phyloP scores from a whole-genome alignment of 1,284 basidiomycete species.

The Neolentinus lepideus region DNA sequence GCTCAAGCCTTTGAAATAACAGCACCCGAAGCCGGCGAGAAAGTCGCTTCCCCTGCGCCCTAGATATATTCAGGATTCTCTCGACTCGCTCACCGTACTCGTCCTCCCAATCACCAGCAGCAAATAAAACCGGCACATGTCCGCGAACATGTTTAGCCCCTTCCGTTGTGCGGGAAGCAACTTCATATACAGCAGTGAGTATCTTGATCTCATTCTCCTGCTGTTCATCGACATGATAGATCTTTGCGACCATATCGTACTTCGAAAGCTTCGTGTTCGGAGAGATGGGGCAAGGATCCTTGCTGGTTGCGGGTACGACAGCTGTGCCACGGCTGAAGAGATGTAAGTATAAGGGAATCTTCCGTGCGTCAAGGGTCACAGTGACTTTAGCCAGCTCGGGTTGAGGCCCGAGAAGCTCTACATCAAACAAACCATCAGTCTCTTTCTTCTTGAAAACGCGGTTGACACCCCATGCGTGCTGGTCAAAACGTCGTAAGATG shows the following conservation, averaged over 20 bases:
- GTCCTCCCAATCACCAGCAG: conserved; percentile 1
- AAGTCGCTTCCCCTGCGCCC: background rate
- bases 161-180: conserved; percentile 3
- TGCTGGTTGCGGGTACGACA: background rate
- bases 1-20: conserved; percentile 9
- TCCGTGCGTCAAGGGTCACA: background rate
- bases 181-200: conserved; percentile 8
- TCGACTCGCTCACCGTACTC: conserved; percentile 5
- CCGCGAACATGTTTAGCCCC: conserved; percentile 1
- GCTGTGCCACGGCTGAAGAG: background rate
- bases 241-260: conserved; percentile 10
- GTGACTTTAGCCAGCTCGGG: background rate
- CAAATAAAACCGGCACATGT: conserved; percentile 14
- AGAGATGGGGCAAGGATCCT: background rate
- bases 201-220: conserved; percentile 11
- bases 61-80: background rate
- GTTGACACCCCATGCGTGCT: background rate
- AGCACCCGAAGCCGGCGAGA: conserved; percentile 6
- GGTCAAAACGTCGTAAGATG: background rate
- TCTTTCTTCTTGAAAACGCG: background rate
- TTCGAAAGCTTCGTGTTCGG: background rate
- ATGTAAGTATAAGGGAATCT: background rate
- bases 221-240: conserved; percentile 12
- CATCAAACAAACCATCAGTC: background rate
- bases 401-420: background rate